A percentile compares a stretch with the other conserved stretches of the same genome.
Evolutionary conservation across 2,329 filamentous ascomycete genomes (phyloP).

Genomic region (Coniochaeta prunicola): DNA sequence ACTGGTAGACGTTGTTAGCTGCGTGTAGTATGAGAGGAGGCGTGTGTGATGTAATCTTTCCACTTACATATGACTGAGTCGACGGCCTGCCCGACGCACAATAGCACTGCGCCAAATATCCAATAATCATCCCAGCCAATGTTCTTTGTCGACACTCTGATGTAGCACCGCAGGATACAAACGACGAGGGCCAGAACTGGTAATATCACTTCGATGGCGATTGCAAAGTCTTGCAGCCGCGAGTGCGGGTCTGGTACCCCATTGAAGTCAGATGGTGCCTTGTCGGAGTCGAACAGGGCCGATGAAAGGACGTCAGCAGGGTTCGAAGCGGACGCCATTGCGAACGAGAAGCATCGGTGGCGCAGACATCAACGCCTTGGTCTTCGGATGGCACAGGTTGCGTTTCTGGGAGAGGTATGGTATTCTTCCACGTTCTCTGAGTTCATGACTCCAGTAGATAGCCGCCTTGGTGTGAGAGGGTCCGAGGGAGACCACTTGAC

Average conservation of each 20-base stretch:
- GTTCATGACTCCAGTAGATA: neutral
- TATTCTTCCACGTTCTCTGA: neutral
- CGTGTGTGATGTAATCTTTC: too few species aligned
- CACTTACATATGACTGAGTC: neutral
- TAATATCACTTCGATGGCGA: conserved; percentile 18
- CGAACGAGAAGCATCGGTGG: neutral
- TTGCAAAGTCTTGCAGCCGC: conserved; percentile 12
- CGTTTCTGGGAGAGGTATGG: neutral
- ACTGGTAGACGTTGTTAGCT: neutral
- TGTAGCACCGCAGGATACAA: conserved; percentile 15
- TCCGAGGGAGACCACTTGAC: neutral
- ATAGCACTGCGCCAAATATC: conserved; percentile 4
- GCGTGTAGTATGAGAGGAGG: neutral
- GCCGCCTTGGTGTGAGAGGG: neutral
- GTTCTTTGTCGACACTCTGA: conserved; percentile 14
- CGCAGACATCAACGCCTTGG: neutral
- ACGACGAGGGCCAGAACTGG: conserved; percentile 16
- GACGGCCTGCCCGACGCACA: neutral
- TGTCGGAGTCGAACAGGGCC: neutral
- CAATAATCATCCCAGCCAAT: conserved; percentile 10
- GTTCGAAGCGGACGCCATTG: neutral
- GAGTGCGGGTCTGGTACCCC: neutral
- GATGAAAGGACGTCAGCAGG: neutral
- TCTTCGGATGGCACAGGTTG: neutral
- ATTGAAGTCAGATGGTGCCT: neutral